phyloP scores from a whole-genome alignment of 176 grass and related monocot genomes.

The Carex pumila region DNA sequence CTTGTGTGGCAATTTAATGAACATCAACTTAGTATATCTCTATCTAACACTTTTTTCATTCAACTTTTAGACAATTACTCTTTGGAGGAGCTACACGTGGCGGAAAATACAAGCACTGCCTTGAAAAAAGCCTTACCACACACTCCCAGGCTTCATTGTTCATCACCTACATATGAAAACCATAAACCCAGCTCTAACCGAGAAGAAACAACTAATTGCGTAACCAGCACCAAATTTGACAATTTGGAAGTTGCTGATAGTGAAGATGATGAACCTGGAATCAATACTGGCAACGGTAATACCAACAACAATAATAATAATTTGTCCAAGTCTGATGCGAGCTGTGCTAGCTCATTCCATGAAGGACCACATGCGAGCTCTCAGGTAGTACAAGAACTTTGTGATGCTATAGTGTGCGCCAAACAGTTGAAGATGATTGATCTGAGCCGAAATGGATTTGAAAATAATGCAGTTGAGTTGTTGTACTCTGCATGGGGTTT shows the following conservation, averaged over 20 bases:
- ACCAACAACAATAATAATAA: constrained; percentile 13
- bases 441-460: constrained; percentile 62
- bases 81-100: constrained; percentile 61
- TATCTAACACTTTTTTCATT: not conserved
- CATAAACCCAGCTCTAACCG: not conserved
- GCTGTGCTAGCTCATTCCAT: constrained; percentile 53
- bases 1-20: not conserved
- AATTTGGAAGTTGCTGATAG: constrained; percentile 76
- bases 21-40: not conserved
- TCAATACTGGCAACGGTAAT: constrained; percentile 20
- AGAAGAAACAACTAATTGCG: not conserved
- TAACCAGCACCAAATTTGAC: constrained; percentile 16
- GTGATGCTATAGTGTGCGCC: constrained; percentile 32
- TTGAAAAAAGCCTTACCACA: constrained; percentile 27
- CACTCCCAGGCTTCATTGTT: constrained; percentile 19
- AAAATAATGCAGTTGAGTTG: constrained; percentile 33
- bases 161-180: constrained; percentile 15
- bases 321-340: constrained; percentile 32
- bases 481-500: constrained; percentile 67
- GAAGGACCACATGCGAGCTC: constrained; percentile 18
- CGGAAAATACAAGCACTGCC: constrained; percentile 41
- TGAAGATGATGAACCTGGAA: constrained; percentile 60
- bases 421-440: constrained; percentile 64
- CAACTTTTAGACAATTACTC: constrained; percentile 54
- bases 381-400: constrained; percentile 47